A percentile compares a stretch with the other conserved stretches of the same genome.
Evolutionary conservation across 179 eudicot species (phyloP).

Genomic region (Camellia oleifera): DNA sequence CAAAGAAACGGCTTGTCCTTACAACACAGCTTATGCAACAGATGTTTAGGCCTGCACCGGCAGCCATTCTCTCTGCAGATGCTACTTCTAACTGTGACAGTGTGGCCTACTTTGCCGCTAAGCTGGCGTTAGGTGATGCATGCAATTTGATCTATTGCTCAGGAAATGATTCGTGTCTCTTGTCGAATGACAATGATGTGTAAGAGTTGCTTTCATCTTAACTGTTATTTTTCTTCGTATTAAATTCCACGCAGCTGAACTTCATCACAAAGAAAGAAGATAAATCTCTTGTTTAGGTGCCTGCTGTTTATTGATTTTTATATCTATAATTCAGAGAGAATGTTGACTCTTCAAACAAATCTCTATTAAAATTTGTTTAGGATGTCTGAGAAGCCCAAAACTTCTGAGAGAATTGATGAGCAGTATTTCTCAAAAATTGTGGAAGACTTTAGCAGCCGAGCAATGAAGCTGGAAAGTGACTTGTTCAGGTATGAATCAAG

Average conservation of each 20-base stretch:
- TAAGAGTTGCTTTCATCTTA: constrained; percentile 19
- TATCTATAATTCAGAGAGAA: not conserved
- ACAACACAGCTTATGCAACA: constrained; percentile 55
- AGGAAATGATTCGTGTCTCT: constrained; percentile 16
- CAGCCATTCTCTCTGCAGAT: constrained; percentile 33
- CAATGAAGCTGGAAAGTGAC: constrained; percentile 37
- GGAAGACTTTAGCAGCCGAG: constrained; percentile 32
- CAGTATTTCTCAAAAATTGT: constrained; percentile 23
- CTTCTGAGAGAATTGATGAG: constrained; percentile 21
- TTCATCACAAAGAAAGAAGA: not conserved
- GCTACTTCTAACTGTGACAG: constrained; percentile 28
- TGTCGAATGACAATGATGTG: constrained; percentile 17
- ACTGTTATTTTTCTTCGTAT: not conserved
- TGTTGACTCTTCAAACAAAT: not conserved
- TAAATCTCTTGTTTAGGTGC: not conserved
- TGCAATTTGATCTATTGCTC: constrained; percentile 26
- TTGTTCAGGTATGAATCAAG: constrained; percentile 32
- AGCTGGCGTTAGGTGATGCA: constrained; percentile 45
- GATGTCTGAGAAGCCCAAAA: constrained; percentile 23
- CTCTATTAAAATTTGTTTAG: constrained; percentile 21
- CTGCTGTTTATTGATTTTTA: constrained; percentile 1
- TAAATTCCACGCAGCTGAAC: not conserved
- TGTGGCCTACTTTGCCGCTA: constrained; percentile 35
- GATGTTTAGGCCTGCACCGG: constrained; percentile 37
- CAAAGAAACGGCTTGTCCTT: constrained; percentile 39